Conservation (phyloP, 2,329 filamentous ascomycete genomes). For the Sclerotinia borealis region DNA sequence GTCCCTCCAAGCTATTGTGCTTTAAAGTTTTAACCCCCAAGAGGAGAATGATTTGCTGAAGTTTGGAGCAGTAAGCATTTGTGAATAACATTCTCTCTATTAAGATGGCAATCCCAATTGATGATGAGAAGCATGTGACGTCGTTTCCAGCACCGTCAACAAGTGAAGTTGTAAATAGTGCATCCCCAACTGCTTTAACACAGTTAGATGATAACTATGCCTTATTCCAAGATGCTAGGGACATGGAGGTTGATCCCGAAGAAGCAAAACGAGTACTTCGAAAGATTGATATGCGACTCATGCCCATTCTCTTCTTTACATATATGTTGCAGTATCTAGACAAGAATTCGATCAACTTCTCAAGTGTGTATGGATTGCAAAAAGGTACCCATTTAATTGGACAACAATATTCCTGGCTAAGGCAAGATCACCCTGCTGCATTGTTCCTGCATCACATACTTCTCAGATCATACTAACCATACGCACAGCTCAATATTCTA, state of each 20-base stretch:
- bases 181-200: slow-evolving; percentile 14
- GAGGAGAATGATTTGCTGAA: not conserved
- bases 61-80: not conserved
- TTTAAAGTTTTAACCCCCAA: not conserved
- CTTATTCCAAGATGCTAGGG: slow-evolving; percentile 32
- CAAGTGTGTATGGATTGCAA: slow-evolving; percentile 43
- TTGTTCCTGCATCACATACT: not conserved
- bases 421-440: slow-evolving; percentile 19
- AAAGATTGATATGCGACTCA: slow-evolving; percentile 50
- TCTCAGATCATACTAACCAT: not conserved
- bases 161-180: slow-evolving; percentile 7
- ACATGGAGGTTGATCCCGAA: slow-evolving; percentile 23
- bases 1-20: no score
- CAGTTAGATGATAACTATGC: slow-evolving; percentile 36
- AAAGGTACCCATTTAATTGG: slow-evolving; percentile 42
- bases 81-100: not conserved
- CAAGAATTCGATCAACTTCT: slow-evolving; percentile 49
- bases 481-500: slow-evolving; percentile 44
- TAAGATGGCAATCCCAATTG: slow-evolving; percentile 12
- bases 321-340: slow-evolving; percentile 59
- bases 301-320: slow-evolving; percentile 51
- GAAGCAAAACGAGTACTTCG: slow-evolving; percentile 38
- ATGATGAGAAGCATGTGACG: slow-evolving; percentile 17
- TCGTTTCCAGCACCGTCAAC: slow-evolving; percentile 2
- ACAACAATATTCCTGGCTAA: slow-evolving; percentile 47